phyloP scores from a whole-genome alignment of 306 rosid genomes.

The Castanopsis chinensis region DNA sequence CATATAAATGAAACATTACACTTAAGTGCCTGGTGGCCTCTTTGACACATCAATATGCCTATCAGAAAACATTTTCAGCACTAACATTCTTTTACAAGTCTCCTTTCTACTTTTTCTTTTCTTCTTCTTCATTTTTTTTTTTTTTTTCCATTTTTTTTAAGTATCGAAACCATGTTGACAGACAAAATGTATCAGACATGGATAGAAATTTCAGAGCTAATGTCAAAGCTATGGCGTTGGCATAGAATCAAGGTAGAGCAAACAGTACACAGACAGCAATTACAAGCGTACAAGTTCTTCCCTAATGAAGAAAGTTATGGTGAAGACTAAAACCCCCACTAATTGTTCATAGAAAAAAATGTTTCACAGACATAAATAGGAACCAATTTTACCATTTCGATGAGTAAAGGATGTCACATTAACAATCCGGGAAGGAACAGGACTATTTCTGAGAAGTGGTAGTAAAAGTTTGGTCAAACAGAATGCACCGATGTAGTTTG shows the following conservation, averaged over 20 bases:
- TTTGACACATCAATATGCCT: neutral
- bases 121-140: no score
- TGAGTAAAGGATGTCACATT: constrained; percentile 93
- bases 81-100: neutral
- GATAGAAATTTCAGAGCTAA: neutral
- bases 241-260: neutral
- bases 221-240: neutral
- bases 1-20: neutral
- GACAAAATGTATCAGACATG: neutral
- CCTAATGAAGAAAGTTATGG: neutral
- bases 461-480: constrained; percentile 64
- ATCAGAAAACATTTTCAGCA: neutral
- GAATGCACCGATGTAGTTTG: constrained; percentile 82
- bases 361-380: neutral
- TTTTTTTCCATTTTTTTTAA: neutral
- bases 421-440: constrained; percentile 69
- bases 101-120: neutral
- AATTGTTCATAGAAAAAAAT: neutral
- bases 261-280: neutral
- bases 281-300: neutral
- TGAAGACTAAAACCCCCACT: neutral
- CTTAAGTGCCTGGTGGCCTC: neutral
- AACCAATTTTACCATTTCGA: constrained; percentile 57
- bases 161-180: neutral
- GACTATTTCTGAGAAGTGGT: constrained; percentile 73